These are phyloP conservation scores for Pharus latifolius DNA, from an alignment of 176 grass and related monocot species.

Conservation along the genomic window DNA sequence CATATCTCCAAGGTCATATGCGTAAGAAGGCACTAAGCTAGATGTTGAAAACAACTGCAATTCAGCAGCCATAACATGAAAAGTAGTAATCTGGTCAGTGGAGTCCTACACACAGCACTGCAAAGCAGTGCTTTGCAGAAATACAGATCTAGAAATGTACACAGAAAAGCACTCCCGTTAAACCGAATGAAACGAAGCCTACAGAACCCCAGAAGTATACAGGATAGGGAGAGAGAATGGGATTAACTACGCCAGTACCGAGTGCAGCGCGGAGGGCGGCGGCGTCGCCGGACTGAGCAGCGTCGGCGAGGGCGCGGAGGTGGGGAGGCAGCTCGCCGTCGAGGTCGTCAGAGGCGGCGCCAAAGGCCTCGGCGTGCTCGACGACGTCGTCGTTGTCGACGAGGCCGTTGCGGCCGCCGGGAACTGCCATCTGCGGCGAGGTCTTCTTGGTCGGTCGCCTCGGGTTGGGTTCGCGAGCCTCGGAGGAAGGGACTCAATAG, in stretches of 20 bases:
- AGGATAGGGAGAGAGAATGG: neutral
- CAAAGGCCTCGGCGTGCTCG: slow-evolving; percentile 21
- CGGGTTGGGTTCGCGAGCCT: neutral
- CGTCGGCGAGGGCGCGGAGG: slow-evolving; percentile 65
- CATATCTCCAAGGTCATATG: neutral
- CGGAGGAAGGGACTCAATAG: too few relatives aligned
- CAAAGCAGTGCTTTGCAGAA: neutral
- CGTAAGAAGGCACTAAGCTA: neutral
- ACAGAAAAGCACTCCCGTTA: neutral
- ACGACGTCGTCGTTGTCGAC: slow-evolving; percentile 23
- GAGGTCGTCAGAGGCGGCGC: slow-evolving; percentile 23
- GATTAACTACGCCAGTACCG: slow-evolving; percentile 15
- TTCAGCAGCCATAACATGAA: neutral
- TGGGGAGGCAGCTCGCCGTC: slow-evolving; percentile 52
- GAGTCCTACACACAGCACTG: neutral
- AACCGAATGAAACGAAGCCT: neutral
- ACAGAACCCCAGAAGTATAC: neutral
- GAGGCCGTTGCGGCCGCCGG: slow-evolving; percentile 23
- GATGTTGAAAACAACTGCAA: neutral
- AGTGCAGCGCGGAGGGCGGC: slow-evolving; percentile 52
- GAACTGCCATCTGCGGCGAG: slow-evolving; percentile 34
- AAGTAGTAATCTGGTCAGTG: neutral
- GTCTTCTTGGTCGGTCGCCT: neutral
- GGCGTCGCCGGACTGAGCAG: slow-evolving; percentile 61
- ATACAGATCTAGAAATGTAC: neutral